Percentiles rank a stretch among this genome's conserved stretches.
phyloP scores from a whole-genome alignment of 169 alveolate genomes.

The Prorocentrum cordatum region DNA sequence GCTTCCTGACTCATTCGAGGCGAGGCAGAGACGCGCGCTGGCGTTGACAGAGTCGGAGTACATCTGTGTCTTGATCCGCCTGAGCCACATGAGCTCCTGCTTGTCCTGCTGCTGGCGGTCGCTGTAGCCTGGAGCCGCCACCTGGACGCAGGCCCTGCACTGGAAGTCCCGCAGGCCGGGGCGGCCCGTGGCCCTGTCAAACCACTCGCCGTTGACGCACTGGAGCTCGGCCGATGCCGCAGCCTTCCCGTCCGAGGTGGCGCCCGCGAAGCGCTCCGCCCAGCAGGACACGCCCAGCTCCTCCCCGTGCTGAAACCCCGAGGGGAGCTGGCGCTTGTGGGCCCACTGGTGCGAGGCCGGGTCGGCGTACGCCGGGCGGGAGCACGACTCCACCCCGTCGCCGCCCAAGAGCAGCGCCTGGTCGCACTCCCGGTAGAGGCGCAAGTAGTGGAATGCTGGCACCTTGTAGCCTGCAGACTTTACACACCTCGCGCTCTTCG shows the following conservation, averaged over 20 bases:
- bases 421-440: conserved; percentile 18
- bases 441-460: not conserved
- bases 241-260: not conserved
- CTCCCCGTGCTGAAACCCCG: not conserved
- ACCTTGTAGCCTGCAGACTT: no score
- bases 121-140: conserved; percentile 12
- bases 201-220: conserved; percentile 37
- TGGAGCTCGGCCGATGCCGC: not conserved
- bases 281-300: conserved; percentile 5
- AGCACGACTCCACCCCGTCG: not conserved
- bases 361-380: not conserved
- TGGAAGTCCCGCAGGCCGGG: not conserved
- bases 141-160: conserved; percentile 34
- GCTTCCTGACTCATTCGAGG: no score
- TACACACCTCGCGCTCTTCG: no score
- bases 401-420: conserved; percentile 23
- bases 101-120: not conserved
- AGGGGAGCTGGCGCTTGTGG: not conserved
- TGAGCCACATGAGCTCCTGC: not conserved
- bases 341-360: conserved; percentile 4
- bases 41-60: no score
- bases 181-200: conserved; percentile 1
- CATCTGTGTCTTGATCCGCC: not conserved
- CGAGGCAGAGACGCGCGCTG: no score
- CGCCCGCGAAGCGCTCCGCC: conserved; percentile 6